Conservation (phyloP, 345 rosid species). For the Sonneratia caseolaris region DNA sequence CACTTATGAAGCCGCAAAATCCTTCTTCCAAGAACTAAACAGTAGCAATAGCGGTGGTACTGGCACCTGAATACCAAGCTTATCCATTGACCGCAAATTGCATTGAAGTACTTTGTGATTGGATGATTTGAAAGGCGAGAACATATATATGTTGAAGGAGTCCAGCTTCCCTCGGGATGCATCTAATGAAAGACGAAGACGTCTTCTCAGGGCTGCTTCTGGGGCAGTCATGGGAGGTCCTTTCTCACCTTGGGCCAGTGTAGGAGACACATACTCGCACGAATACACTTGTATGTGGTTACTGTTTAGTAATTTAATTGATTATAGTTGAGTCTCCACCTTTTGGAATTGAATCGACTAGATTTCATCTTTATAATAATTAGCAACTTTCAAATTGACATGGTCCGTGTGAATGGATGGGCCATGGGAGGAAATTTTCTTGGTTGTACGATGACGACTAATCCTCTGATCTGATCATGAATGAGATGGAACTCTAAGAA, state of each 20-base stretch:
- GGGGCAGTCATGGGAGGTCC: neutral
- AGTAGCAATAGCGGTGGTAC: conserved; percentile 18
- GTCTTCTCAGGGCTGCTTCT: neutral
- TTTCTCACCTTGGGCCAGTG: neutral
- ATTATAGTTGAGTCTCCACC: neutral
- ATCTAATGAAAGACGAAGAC: neutral
- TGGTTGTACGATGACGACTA: neutral
- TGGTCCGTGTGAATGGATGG: neutral
- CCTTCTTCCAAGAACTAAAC: conserved; percentile 58
- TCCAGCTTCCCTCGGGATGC: neutral
- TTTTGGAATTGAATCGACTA: neutral
- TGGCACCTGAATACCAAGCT: conserved; percentile 23
- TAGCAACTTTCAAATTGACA: no score
- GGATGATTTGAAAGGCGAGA: neutral
- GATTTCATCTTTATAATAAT: no score
- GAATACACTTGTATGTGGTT: neutral
- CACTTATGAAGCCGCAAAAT: conserved; percentile 68
- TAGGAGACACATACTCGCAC: neutral
- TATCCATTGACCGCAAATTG: neutral
- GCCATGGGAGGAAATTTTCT: no score
- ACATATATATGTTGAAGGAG: neutral
- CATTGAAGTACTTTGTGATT: neutral
- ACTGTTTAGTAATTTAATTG: neutral
- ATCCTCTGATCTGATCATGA: neutral
- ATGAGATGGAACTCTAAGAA: neutral